Base-by-base conservation (phyloP, 2,329 filamentous ascomycete genomes). In the Westerdykella aurantiaca region DNA sequence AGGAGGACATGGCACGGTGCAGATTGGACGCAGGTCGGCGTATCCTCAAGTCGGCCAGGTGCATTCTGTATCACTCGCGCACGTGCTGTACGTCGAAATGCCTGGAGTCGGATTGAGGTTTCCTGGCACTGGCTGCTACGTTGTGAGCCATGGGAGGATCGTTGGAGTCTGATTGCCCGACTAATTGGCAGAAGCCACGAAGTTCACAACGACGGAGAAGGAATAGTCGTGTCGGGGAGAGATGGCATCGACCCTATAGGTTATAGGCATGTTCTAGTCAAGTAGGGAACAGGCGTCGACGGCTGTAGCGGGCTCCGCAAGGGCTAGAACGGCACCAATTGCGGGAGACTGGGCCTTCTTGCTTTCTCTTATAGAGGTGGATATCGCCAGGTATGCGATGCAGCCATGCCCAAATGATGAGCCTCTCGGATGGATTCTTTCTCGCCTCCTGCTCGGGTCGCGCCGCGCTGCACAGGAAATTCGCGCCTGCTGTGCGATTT, bases 41-140 rank as follows among this genome's bases (percentile, higher is more conserved):
- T 12, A 35, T 14, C 33, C 6, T 35, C 33, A 16, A 14, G 33
- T 35, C 33, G 33, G 17, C 33, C 16, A 18, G n/a, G 16, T 35
- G 33, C 33, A 35, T 35, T 14, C n/a, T 12, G 33, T 35, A 12
- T 35, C 13, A 35, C 33, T 29, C 10, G 33, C 11, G 33, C 33
- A 35, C 33, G 33, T 35, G 33, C 33, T 14, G 33, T 35, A 35
- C 17, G 33, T 35, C n/a, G 33, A 11, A 9, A 18, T 35, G 33
- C 33, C 33, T 18, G 33, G 33, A 18, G 50, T 74, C 58, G 34
- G 71, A 56, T 40, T 46, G 9, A 54, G 49, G 42, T 73, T 69
- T 60, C 79, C n/a, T n/a, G n/a, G n/a, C n/a, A n/a, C n/a, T n/a
- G n/a, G 79, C 63, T 89, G 85, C 46, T 87, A 35, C 33, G 33